phyloP scores from a whole-genome alignment of 257 asterid genomes.

The Salvia hispanica region DNA sequence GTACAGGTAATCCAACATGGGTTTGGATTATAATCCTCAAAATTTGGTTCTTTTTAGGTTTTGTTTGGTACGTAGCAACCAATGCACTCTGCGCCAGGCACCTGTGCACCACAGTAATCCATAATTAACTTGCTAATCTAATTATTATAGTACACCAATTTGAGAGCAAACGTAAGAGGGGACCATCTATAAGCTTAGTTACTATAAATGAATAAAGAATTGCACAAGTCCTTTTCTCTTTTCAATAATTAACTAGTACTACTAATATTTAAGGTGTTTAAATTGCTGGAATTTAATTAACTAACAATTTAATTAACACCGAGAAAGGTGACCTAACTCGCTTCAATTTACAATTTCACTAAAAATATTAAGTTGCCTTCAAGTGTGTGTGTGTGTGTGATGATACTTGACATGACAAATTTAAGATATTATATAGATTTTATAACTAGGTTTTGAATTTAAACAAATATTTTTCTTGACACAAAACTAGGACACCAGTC shows the following conservation, averaged over 20 bases:
- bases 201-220: conserved; percentile 17
- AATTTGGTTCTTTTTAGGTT: conserved; percentile 47
- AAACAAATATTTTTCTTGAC: too few species aligned
- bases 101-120: conserved; percentile 28
- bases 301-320: background rate
- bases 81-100: conserved; percentile 37
- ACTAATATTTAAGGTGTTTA: background rate
- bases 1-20: conserved; percentile 37
- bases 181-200: conserved; percentile 31
- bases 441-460: too few species aligned
- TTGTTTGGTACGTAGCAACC: conserved; percentile 50
- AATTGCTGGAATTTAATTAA: conserved; percentile 10
- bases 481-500: too few species aligned
- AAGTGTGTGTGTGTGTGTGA: background rate
- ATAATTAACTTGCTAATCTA: conserved; percentile 20
- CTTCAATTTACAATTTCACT: conserved; percentile 14
- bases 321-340: conserved; percentile 44
- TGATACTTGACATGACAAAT: background rate
- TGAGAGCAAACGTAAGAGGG: conserved; percentile 25
- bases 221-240: conserved; percentile 7
- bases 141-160: conserved; percentile 32
- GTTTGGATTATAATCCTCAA: conserved; percentile 29
- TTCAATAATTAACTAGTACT: conserved; percentile 3
- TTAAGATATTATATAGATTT: too few species aligned
- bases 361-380: conserved; percentile 28